Conservation (phyloP, 225 moss, liverwort and hornwort genomes). For the Neckera pumila region DNA sequence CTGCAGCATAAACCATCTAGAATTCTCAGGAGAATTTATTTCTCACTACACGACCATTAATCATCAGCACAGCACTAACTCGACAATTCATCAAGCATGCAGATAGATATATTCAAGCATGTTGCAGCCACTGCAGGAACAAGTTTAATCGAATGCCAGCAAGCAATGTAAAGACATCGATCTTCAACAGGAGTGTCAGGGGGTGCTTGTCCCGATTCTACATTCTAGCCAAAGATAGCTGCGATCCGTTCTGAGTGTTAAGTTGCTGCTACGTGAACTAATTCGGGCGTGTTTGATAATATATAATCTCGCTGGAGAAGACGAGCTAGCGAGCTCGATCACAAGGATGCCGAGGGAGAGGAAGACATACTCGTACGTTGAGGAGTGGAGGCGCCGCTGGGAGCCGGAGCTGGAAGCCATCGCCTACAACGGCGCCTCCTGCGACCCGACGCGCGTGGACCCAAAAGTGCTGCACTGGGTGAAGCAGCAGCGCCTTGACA, state of each 20-base stretch:
- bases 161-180: background rate
- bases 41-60: background rate
- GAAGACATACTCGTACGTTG: background rate
- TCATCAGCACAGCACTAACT: background rate
- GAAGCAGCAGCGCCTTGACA: background rate
- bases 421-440: background rate
- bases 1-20: background rate
- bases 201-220: too few species aligned
- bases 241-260: background rate
- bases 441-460: slow-evolving; percentile 9
- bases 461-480: slow-evolving; percentile 2
- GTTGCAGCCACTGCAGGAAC: background rate
- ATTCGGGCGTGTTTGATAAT: background rate
- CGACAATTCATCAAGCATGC: background rate
- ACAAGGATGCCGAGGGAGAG: background rate
- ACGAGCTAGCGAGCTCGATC: background rate
- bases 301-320: background rate
- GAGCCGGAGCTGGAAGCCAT: slow-evolving; percentile 7
- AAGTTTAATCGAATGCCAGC: background rate
- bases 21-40: background rate
- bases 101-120: background rate
- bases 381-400: slow-evolving; percentile 13
- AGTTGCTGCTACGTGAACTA: background rate
- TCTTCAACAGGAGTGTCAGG: background rate
- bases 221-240: background rate